phyloP scores from a whole-genome alignment of 2,329 filamentous ascomycete genomes.

The Aspergillus vadensis region DNA sequence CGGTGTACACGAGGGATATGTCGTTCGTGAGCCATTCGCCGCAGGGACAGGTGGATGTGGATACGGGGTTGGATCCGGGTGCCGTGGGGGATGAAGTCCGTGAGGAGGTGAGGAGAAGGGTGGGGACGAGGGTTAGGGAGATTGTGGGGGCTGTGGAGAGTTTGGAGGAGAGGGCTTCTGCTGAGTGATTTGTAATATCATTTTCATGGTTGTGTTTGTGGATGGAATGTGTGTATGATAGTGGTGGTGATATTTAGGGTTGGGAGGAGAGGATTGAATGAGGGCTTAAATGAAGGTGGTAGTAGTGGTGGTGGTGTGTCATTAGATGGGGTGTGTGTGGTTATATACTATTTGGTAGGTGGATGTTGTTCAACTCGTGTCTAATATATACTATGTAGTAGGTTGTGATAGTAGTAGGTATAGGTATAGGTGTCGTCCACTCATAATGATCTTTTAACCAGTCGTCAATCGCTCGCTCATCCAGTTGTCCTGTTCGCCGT shows the following conservation, averaged over 20 bases:
- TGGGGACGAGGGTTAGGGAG: conserved; percentile 51
- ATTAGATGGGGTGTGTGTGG: neutral
- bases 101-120: conserved; percentile 47
- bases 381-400: neutral
- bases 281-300: no score
- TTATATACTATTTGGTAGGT: neutral
- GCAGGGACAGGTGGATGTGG: conserved; percentile 26
- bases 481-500: no score
- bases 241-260: neutral
- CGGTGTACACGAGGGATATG: conserved; percentile 32
- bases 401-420: neutral
- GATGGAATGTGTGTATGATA: neutral
- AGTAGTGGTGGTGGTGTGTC: neutral
- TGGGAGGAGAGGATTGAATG: no score
- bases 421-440: neutral
- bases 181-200: conserved; percentile 1
- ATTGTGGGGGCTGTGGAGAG: conserved; percentile 47
- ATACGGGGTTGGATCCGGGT: conserved; percentile 36
- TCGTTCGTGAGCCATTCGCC: neutral
- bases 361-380: neutral
- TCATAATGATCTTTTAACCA: neutral
- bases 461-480: neutral
- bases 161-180: conserved; percentile 45
- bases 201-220: neutral
- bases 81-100: conserved; percentile 32